These are phyloP conservation scores for Curvularia verruculosa DNA, from an alignment of 2,329 filamentous ascomycete genomes.

Conservation along the genomic window DNA sequence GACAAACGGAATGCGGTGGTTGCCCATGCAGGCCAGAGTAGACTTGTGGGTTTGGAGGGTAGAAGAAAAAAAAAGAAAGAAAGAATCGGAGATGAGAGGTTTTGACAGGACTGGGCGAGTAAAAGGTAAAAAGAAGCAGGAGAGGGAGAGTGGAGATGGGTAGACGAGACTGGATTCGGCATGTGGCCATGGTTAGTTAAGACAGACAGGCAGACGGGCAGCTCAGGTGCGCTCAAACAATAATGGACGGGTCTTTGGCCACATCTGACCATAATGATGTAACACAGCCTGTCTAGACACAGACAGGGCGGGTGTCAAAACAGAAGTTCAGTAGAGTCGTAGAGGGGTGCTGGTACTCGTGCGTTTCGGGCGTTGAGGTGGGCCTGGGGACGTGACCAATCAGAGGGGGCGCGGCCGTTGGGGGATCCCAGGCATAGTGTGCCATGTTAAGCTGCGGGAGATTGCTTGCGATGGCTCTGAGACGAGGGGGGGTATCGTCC, in stretches of 20 bases:
- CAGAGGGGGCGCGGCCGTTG: constrained; percentile 4
- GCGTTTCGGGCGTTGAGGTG: constrained; percentile 22
- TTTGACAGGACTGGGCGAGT: constrained; percentile 25
- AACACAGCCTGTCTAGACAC: constrained; percentile 20
- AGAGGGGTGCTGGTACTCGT: constrained; percentile 20
- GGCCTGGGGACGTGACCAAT: constrained; percentile 22
- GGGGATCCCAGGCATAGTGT: constrained; percentile 21
- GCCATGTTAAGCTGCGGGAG: constrained; percentile 25
- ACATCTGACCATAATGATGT: constrained; percentile 12
- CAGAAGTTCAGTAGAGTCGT: constrained; percentile 13
- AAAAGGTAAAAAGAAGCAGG: constrained; percentile 11
- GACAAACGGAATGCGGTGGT: background rate
- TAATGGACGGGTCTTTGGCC: constrained; percentile 1
- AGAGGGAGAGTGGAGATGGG: background rate
- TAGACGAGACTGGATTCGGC: background rate
- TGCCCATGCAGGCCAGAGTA: background rate
- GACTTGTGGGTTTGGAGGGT: constrained; percentile 2
- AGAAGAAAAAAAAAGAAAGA: constrained; percentile 9
- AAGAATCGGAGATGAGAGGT: constrained; percentile 18
- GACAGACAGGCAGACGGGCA: background rate
- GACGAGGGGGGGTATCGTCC: background rate
- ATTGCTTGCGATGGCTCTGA: constrained; percentile 15
- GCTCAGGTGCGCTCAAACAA: constrained; percentile 6
- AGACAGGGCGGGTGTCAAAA: constrained; percentile 11
- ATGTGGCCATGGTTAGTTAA: constrained; percentile 17